Evolutionary conservation across 2,329 filamentous ascomycete species (phyloP).

Genomic region (Fusarium sp.): DNA sequence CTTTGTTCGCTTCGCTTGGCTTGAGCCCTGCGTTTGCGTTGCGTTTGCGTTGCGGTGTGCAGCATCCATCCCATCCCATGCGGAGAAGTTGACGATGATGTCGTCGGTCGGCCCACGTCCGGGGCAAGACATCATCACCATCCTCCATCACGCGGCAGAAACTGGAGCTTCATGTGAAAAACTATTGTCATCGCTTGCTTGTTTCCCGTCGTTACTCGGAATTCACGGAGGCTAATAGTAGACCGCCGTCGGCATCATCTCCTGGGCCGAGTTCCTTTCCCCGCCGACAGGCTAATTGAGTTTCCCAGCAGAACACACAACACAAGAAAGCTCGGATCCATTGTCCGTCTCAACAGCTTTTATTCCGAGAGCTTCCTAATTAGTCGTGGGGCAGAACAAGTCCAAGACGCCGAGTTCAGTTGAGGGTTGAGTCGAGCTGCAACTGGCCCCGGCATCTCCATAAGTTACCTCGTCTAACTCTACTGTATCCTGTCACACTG

Average conservation of each 20-base stretch:
- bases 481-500: background rate
- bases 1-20: slow-evolving; percentile 19
- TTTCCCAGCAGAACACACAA: background rate
- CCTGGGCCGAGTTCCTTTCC: slow-evolving; percentile 24
- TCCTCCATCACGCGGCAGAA: background rate
- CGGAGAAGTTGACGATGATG: slow-evolving; percentile 23
- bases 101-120: slow-evolving; percentile 31
- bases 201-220: background rate
- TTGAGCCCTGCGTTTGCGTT: slow-evolving; percentile 16
- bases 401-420: slow-evolving; percentile 1
- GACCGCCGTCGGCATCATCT: slow-evolving; percentile 25
- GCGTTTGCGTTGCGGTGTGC: slow-evolving; percentile 36
- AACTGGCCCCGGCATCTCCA: background rate
- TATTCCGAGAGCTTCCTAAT: slow-evolving; percentile 15
- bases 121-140: slow-evolving; percentile 2
- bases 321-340: background rate
- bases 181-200: background rate
- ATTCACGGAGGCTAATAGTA: slow-evolving; percentile 6
- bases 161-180: background rate
- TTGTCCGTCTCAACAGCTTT: slow-evolving; percentile 1
- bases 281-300: slow-evolving; percentile 5
- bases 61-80: slow-evolving; percentile 5
- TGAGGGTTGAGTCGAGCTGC: background rate
- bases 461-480: background rate
- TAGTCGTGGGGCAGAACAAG: slow-evolving; percentile 3